These are phyloP conservation scores for Solanum etuberosum DNA, from an alignment of 257 asterid species.

Conservation along the genomic window DNA sequence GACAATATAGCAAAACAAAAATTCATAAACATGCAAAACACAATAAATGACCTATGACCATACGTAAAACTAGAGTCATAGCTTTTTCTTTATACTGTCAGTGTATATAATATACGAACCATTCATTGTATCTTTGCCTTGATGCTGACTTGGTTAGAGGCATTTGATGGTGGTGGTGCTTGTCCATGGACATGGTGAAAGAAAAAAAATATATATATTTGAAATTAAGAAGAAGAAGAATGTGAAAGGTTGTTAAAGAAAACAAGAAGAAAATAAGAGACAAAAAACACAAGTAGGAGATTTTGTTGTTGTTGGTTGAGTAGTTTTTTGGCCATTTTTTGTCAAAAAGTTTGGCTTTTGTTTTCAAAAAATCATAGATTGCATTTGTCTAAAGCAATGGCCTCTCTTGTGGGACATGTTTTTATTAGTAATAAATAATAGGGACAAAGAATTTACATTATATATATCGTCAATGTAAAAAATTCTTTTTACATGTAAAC, in stretches of 20 bases:
- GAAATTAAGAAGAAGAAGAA: conserved; percentile 22
- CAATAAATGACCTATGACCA: not conserved
- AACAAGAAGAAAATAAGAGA: conserved; percentile 23
- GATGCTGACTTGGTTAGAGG: not conserved
- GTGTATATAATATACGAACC: conserved; percentile 19
- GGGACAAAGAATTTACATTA: not conserved
- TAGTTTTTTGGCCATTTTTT: conserved; percentile 27
- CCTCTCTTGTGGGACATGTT: conserved; percentile 51
- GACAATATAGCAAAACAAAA: not conserved
- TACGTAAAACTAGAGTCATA: not conserved
- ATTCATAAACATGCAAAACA: not conserved
- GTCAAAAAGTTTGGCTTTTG: conserved; percentile 31
- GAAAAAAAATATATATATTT: conserved; percentile 1
- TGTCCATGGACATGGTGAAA: conserved; percentile 24
- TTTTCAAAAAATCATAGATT: conserved; percentile 31
- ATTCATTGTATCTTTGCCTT: conserved; percentile 60
- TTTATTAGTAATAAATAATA: not conserved
- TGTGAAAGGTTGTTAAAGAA: conserved; percentile 18
- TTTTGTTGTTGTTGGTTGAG: conserved; percentile 23
- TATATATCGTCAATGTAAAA: not conserved
- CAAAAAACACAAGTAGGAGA: conserved; percentile 6
- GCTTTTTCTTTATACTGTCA: not conserved
- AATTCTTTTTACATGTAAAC: not conserved
- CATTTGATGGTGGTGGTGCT: conserved; percentile 20
- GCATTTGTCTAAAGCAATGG: conserved; percentile 14